Evolutionary conservation across 2,329 filamentous ascomycete species (phyloP).

Genomic region (Neonectria hederae): DNA sequence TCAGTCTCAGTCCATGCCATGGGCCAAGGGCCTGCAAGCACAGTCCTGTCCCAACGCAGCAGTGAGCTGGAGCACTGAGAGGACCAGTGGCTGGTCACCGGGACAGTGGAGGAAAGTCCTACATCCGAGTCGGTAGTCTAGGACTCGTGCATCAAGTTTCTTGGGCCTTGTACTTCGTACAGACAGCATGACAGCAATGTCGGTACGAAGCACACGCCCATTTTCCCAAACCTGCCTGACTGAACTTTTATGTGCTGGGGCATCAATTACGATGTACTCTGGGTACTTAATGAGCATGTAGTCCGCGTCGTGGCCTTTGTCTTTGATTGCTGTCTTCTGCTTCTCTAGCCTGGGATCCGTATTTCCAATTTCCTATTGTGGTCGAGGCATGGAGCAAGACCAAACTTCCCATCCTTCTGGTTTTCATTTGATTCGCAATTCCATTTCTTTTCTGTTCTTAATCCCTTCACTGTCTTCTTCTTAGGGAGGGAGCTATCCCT

Average conservation of each 20-base stretch:
- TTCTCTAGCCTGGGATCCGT: neutral
- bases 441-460: no score
- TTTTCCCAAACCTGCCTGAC: conserved; percentile 5
- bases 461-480: neutral
- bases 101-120: conserved; percentile 18
- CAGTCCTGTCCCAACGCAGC: conserved; percentile 32
- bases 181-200: neutral
- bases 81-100: neutral
- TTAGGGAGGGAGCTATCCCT: neutral
- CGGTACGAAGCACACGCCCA: neutral
- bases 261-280: neutral
- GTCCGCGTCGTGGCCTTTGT: neutral
- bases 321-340: neutral
- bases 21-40: conserved; percentile 35
- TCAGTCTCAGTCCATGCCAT: conserved; percentile 21
- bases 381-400: neutral
- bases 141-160: conserved; percentile 10
- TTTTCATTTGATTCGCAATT: neutral
- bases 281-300: neutral
- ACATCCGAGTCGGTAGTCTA: conserved; percentile 18
- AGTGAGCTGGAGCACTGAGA: neutral
- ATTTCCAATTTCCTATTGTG: neutral
- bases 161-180: neutral
- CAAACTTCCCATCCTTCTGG: neutral
- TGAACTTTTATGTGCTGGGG: neutral